These are phyloP conservation scores for Flaveria linearis DNA, from an alignment of 129 eudicot genomes.

Conservation along the genomic window DNA sequence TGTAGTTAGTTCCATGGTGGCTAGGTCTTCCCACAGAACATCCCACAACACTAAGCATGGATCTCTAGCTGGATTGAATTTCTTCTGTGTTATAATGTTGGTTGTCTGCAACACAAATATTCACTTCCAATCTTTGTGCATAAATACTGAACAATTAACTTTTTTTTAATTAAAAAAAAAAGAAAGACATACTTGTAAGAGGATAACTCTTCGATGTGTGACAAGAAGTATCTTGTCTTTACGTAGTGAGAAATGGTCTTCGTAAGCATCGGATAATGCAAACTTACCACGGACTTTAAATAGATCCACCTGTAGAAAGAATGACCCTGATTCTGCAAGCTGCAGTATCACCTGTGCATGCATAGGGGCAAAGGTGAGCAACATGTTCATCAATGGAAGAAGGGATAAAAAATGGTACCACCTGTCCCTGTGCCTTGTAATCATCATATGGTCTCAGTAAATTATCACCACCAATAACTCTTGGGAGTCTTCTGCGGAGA, in stretches of 20 bases:
- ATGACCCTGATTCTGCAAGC: slow-evolving; percentile 94
- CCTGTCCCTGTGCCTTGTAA: slow-evolving; percentile 93
- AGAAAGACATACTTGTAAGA: slow-evolving; percentile 69
- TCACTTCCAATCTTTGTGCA: slow-evolving; percentile 6
- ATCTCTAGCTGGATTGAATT: slow-evolving; percentile 91
- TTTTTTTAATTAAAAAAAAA: neutral
- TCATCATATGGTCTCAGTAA: slow-evolving; percentile 87
- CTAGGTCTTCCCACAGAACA: slow-evolving; percentile 85
- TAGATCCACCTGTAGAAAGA: slow-evolving; percentile 82
- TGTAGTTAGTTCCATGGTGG: slow-evolving; percentile 78
- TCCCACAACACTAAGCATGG: slow-evolving; percentile 96
- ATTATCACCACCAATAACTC: slow-evolving; percentile 95
- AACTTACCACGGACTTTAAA: slow-evolving; percentile 98
- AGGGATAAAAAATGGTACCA: slow-evolving; percentile 10
- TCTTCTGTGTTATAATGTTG: slow-evolving; percentile 73
- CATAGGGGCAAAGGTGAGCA: slow-evolving; percentile 12
- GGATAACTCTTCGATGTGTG: slow-evolving; percentile 87
- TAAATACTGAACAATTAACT: neutral
- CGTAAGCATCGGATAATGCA: slow-evolving; percentile 96
- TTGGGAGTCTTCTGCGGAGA: slow-evolving; percentile 85
- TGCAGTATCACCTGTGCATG: slow-evolving; percentile 76
- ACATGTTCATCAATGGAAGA: neutral
- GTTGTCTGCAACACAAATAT: slow-evolving; percentile 62
- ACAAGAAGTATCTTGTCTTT: slow-evolving; percentile 81
- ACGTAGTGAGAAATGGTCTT: slow-evolving; percentile 83